Base-by-base conservation (phyloP, 2,329 filamentous ascomycete genomes). In the Cryphonectria parasitica region DNA sequence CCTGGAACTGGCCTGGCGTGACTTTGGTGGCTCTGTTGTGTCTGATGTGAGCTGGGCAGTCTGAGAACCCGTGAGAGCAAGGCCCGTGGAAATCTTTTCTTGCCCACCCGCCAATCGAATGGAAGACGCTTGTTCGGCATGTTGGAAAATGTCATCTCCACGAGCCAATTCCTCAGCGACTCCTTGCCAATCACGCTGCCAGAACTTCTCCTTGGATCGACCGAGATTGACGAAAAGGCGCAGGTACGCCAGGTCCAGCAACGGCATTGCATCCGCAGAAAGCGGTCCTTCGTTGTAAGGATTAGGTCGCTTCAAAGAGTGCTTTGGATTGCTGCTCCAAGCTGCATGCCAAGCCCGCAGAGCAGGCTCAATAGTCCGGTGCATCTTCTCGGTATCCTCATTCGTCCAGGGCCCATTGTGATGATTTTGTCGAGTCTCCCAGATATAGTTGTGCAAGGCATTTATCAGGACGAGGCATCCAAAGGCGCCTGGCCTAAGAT, bases 381-480 rank as follows among this genome's bases (percentile, higher is more conserved):
- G 95, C 94, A 98, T 97, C 74, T 94, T 94, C 75, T 98, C 95
- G 0, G 94, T 97, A 80, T 98, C 95, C 74, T 95, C 91, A 45
- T 91, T 89, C 1, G 94, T 97, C 95, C 95, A 98, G 64, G 94
- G 86, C 73, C 94, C 91, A 75, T 92, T 94, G 75, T 95, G 91
- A 75, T 98, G 95, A 67, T 94, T 87, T 80, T 97, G 95, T 34
- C 95, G 88, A 0, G 95, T 98, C 81, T 98, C 95, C 96, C 96
- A 98, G 61, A 98, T 98, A 80, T 97, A 98, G 76, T 98, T 98
- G 82, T 98, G 96, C 34, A 98, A 85, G 3, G 96, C 95, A 78
- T 97, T 95, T 78, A 98, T 98, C 73, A 99, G 83, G 7, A 98
- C 88, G 41, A 98, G 85, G 78, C 94, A 97, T 11, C 95, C 96